Percentiles rank a stretch among this genome's conserved stretches.
Evolutionary conservation across 2,329 filamentous ascomycete genomes (phyloP).

Genomic region (Aspergillus amoenus): DNA sequence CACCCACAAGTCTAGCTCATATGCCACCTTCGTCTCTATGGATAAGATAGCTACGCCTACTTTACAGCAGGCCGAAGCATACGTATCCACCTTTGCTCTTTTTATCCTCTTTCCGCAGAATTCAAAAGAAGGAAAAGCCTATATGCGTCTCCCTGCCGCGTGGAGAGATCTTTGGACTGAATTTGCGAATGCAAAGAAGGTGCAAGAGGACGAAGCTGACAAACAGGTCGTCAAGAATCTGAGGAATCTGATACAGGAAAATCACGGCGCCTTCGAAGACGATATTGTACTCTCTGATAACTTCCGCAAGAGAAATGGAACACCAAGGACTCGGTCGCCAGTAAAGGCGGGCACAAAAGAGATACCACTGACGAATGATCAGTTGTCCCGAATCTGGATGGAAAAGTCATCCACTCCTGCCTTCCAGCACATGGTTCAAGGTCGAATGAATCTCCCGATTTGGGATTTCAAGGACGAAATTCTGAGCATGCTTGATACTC

Average conservation of each 20-base stretch:
- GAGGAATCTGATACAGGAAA: conserved; percentile 42
- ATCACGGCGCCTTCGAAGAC: conserved; percentile 56
- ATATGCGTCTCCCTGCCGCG: conserved; percentile 70
- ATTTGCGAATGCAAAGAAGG: conserved; percentile 69
- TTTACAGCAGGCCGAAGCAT: conserved; percentile 79
- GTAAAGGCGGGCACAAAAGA: conserved; percentile 23
- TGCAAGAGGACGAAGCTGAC: conserved; percentile 67
- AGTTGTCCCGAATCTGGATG: conserved; percentile 52
- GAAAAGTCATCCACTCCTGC: conserved; percentile 51
- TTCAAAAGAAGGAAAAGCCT: conserved; percentile 81
- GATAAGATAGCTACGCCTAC: conserved; percentile 70
- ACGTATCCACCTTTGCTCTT: conserved; percentile 75
- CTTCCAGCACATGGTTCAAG: conserved; percentile 77
- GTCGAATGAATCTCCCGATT: conserved; percentile 81
- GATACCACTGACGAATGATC: conserved; percentile 33
- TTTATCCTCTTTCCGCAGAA: conserved; percentile 79
- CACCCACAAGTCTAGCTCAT: conserved; percentile 45
- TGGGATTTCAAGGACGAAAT: conserved; percentile 80
- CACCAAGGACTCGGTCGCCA: conserved; percentile 28
- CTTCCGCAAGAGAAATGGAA: conserved; percentile 58
- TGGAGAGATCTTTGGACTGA: conserved; percentile 89
- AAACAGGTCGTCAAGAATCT: conserved; percentile 67
- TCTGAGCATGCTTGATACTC: conserved; percentile 69
- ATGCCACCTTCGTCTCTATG: conserved; percentile 68
- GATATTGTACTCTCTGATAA: conserved; percentile 75